These are phyloP conservation scores for Secale cereale DNA, from an alignment of 176 grass and related monocot species.

Conservation along the genomic window DNA sequence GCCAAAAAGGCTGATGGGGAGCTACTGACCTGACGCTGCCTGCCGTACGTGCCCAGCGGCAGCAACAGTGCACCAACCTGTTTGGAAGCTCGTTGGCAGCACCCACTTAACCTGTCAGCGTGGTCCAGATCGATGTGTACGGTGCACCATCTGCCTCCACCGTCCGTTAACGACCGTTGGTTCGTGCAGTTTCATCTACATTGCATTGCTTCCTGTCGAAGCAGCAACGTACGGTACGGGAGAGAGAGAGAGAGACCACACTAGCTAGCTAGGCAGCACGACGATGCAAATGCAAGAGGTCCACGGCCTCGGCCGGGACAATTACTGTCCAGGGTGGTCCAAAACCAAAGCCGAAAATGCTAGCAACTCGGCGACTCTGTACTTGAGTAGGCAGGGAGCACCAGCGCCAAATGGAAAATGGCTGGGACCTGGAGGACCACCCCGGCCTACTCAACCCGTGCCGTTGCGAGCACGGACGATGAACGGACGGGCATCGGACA, in stretches of 20 bases:
- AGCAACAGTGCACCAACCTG: slow-evolving; percentile 20
- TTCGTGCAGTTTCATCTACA: background rate
- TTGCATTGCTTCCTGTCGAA: slow-evolving; percentile 4
- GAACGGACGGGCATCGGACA: background rate
- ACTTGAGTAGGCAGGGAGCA: background rate
- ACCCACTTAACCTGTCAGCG: background rate
- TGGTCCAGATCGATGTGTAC: background rate
- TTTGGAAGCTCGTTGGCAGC: background rate
- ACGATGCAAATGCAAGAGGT: no score
- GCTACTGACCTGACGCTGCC: background rate
- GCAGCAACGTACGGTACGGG: background rate
- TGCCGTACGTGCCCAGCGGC: background rate
- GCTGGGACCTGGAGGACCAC: background rate
- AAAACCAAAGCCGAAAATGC: background rate
- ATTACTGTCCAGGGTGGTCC: background rate
- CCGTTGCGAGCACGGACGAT: slow-evolving; percentile 12
- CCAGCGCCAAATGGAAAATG: background rate
- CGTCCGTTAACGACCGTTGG: background rate
- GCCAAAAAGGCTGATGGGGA: background rate
- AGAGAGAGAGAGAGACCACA: background rate
- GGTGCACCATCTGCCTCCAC: background rate
- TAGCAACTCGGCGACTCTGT: background rate
- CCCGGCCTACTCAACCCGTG: background rate
- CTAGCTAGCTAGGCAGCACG: background rate
- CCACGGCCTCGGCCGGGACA: background rate